These are phyloP conservation scores for Pisolithus thermaeus DNA, from an alignment of 1,284 basidiomycete genomes.

Conservation along the genomic window DNA sequence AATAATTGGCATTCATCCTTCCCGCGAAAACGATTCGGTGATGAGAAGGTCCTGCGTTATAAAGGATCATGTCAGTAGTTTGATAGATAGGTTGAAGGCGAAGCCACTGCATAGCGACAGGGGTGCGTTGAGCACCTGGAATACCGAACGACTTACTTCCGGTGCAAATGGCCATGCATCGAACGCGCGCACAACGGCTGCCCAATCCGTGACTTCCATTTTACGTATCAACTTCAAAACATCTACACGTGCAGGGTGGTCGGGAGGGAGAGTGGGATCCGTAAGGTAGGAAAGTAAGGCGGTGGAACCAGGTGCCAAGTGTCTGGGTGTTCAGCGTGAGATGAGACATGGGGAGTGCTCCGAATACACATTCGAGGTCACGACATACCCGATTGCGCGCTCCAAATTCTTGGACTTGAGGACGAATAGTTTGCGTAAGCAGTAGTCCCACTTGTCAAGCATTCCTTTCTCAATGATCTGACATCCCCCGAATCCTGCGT, in stretches of 20 bases:
- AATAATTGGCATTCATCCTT: constrained; percentile 11
- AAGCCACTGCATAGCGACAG: too few relatives aligned
- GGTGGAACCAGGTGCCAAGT: constrained; percentile 61
- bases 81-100: too few relatives aligned
- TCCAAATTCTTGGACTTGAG: constrained; percentile 55
- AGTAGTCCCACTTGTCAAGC: constrained; percentile 79
- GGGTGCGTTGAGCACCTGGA: too few relatives aligned
- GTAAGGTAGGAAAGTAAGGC: constrained; percentile 47
- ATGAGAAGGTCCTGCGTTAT: constrained; percentile 24
- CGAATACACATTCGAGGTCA: neutral
- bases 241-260: constrained; percentile 38
- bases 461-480: constrained; percentile 48
- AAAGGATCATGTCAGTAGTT: constrained; percentile 5
- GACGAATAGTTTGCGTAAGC: constrained; percentile 71
- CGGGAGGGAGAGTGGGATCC: constrained; percentile 33
- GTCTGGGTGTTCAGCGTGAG: constrained; percentile 30
- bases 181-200: constrained; percentile 54
- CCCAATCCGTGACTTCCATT: constrained; percentile 58
- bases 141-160: constrained; percentile 34
- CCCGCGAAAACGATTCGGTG: constrained; percentile 29
- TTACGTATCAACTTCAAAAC: constrained; percentile 38
- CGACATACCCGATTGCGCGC: constrained; percentile 50
- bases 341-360: neutral
- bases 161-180: constrained; percentile 76
- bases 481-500: neutral